Evolutionary conservation across 2,329 filamentous ascomycete species (phyloP).

Genomic region (Pseudogymnoascus sp.): DNA sequence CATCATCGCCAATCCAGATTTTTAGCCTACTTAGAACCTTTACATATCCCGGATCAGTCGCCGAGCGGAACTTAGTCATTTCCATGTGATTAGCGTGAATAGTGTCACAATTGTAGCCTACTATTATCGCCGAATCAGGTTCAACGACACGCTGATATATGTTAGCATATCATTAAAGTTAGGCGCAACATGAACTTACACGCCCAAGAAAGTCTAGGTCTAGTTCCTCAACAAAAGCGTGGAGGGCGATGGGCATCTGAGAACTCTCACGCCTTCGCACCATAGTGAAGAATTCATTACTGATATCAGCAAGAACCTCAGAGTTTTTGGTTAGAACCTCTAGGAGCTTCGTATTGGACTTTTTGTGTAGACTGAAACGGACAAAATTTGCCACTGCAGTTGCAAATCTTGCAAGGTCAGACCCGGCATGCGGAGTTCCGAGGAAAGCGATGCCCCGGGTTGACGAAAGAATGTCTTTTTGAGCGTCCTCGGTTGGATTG

Average conservation of each 20-base stretch:
- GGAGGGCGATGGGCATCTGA: slow-evolving; percentile 16
- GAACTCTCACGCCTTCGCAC: slow-evolving; percentile 13
- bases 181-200: neutral
- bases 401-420: slow-evolving; percentile 32
- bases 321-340: slow-evolving; percentile 26
- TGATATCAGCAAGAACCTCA: slow-evolving; percentile 25
- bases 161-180: neutral
- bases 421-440: slow-evolving; percentile 35
- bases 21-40: slow-evolving; percentile 13
- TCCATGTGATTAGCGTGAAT: slow-evolving; percentile 32
- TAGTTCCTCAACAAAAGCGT: slow-evolving; percentile 35
- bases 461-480: slow-evolving; percentile 27
- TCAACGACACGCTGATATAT: slow-evolving; percentile 23
- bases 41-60: slow-evolving; percentile 15
- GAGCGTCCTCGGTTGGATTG: slow-evolving; percentile 28
- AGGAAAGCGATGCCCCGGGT: slow-evolving; percentile 33
- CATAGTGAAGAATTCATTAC: slow-evolving; percentile 27
- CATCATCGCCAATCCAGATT: neutral
- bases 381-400: slow-evolving; percentile 27
- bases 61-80: slow-evolving; percentile 31
- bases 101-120: slow-evolving; percentile 25
- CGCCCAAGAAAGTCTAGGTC: slow-evolving; percentile 23
- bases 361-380: slow-evolving; percentile 26
- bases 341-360: slow-evolving; percentile 30
- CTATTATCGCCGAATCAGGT: slow-evolving; percentile 30